phyloP scores from a whole-genome alignment of 1,284 basidiomycete species.

The Marasmius oreades region DNA sequence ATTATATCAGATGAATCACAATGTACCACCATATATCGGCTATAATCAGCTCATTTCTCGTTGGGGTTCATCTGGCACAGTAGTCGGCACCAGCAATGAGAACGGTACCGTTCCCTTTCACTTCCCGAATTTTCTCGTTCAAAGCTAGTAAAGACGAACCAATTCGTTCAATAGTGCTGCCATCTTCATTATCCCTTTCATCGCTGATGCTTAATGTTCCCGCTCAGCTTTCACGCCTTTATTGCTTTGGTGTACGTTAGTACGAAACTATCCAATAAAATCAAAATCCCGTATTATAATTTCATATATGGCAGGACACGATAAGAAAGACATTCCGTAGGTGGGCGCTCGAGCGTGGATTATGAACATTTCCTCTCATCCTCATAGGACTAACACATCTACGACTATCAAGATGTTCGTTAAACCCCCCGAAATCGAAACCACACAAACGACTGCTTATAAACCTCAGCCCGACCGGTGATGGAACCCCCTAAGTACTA shows the following conservation, averaged over 20 bases:
- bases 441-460: too few species aligned
- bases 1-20: too few species aligned
- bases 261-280: background rate
- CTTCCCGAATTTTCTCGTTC: slow-evolving; percentile 24
- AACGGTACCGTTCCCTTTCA: slow-evolving; percentile 26
- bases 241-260: background rate
- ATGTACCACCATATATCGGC: too few species aligned
- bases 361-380: too few species aligned
- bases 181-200: background rate
- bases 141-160: slow-evolving; percentile 29
- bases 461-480: too few species aligned
- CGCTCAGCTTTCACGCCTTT: background rate
- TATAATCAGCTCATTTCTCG: too few species aligned
- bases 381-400: too few species aligned
- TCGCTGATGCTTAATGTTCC: background rate
- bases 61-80: background rate
- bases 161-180: slow-evolving; percentile 25
- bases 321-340: too few species aligned
- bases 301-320: too few species aligned
- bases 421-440: too few species aligned
- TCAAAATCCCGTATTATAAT: background rate
- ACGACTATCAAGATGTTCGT: too few species aligned
- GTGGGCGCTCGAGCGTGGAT: too few species aligned
- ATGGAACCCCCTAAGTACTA: background rate
- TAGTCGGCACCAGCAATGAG: slow-evolving; percentile 17